Percentiles rank a stretch among this genome's conserved stretches.
Evolutionary conservation across 176 grass and related monocot genomes (phyloP).

Genomic region (Poa annua): DNA sequence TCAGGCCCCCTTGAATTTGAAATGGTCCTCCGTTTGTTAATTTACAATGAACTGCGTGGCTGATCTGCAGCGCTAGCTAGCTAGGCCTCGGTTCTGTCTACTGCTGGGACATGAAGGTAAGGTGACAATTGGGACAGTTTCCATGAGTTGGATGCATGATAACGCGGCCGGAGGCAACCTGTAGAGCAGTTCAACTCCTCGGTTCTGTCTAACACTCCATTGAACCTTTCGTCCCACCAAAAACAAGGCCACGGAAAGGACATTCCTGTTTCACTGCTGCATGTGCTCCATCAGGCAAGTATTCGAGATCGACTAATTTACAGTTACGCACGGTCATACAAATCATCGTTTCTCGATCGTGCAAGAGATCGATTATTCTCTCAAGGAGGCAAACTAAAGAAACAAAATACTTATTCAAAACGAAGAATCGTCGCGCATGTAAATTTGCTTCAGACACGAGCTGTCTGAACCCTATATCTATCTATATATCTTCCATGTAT

Average conservation of each 20-base stretch:
- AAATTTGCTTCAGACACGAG: background rate
- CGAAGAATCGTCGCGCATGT: background rate
- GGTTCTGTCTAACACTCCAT: background rate
- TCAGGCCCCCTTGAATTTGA: background rate
- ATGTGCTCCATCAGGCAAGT: background rate
- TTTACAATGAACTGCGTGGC: background rate
- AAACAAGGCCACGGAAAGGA: background rate
- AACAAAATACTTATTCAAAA: background rate
- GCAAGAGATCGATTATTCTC: background rate
- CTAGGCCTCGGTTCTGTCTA: no score
- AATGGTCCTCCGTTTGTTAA: background rate
- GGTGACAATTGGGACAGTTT: background rate
- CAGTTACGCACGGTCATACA: no score
- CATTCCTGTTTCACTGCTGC: background rate
- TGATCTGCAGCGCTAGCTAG: background rate
- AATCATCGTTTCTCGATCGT: background rate
- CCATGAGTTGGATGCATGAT: background rate
- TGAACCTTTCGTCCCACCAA: background rate
- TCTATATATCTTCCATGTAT: background rate
- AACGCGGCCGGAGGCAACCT: background rate
- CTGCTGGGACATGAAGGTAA: background rate
- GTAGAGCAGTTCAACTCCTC: background rate
- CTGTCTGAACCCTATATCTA: background rate
- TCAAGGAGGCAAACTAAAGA: background rate
- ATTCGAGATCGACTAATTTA: constrained; percentile 14